Evolutionary conservation across 139 green algal genomes (phyloP), one percentile per base, ranked within the genome.

Genomic region (Chlorella sp.): DNA sequence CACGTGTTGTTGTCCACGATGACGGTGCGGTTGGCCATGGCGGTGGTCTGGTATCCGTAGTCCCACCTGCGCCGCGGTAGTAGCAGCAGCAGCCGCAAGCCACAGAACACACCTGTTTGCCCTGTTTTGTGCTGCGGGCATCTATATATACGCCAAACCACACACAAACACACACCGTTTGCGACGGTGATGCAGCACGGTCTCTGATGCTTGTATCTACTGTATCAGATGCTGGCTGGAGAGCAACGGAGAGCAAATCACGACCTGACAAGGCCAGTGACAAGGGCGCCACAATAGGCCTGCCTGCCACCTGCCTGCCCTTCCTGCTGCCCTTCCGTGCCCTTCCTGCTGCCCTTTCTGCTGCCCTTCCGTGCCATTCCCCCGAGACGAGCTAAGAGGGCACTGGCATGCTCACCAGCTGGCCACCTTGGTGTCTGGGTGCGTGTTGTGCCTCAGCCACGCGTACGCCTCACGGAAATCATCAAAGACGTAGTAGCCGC

Each of bases 1-100:
- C 92, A 96, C 1, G 92, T 97, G 83, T 97, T 97, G 92, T 97
- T 97, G 85, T 97, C 92, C 31, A 97, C 92, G 14, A 97, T 87
- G 34, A 95, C 87, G 20, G 90, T 97, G 49, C 92, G 75, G 82
- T 97, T 94, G 72, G 91, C 88, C 91, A 97, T 96, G 67, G 89
- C 91, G 3, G 92, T 95, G 26, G 92, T 95, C 82, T 97, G 92
- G 77, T 97, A 97, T n/a, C 92, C 92, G 51, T 97, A 3, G 92
- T 97, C 59, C 22, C 59, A 64, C 59, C 22, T 64, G 26, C 20
- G n/a, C 26, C 17, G 22, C 20, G 26, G 24, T 20, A 64, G 20
- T n/a, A n/a, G 23, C 22, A 27, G 6, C 59, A 64, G 4, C 17
- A 20, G 23, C 17, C 4, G 59, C 59, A 64, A 27, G 14, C n/a